phyloP scores from a whole-genome alignment of 148 eudicot genomes.

The Talinum fruticosum region DNA sequence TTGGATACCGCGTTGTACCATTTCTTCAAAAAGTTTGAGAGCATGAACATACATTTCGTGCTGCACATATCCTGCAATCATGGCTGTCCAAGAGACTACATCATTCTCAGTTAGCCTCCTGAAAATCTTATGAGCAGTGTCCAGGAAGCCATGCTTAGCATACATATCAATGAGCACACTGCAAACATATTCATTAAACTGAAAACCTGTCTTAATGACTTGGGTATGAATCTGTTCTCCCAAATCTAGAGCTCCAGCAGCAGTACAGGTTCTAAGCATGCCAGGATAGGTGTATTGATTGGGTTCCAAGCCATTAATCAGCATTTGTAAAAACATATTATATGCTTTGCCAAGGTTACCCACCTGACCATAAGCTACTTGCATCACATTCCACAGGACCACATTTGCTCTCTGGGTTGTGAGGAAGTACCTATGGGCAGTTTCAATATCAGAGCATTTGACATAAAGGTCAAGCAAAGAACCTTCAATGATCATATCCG shows the following conservation, averaged over 20 bases:
- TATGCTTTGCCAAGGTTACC: slow-evolving; percentile 59
- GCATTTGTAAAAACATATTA: slow-evolving; percentile 58
- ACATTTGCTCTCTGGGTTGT: slow-evolving; percentile 58
- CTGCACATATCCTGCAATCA: slow-evolving; percentile 78
- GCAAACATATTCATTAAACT: slow-evolving; percentile 71
- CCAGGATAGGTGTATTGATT: slow-evolving; percentile 92
- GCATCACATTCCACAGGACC: slow-evolving; percentile 91
- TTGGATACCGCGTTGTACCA: slow-evolving; percentile 55
- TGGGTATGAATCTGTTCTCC: slow-evolving; percentile 89
- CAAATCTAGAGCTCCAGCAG: slow-evolving; percentile 62
- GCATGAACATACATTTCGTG: slow-evolving; percentile 67
- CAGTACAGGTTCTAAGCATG: slow-evolving; percentile 78
- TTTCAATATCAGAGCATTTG: slow-evolving; percentile 70
- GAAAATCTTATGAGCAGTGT: slow-evolving; percentile 63
- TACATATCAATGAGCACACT: slow-evolving; percentile 95
- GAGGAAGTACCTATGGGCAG: slow-evolving; percentile 68
- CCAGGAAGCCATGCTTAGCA: slow-evolving; percentile 67
- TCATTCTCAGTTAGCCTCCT: slow-evolving; percentile 61
- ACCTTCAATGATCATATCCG: slow-evolving; percentile 85
- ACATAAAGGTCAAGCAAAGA: slow-evolving; percentile 95
- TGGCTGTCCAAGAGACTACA: slow-evolving; percentile 88
- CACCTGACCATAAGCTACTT: slow-evolving; percentile 79
- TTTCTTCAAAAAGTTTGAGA: slow-evolving; percentile 70
- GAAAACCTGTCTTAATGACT: slow-evolving; percentile 80
- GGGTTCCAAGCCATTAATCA: slow-evolving; percentile 62